Conservation (phyloP, 768 basidiomycete species). For the Suillus decipiens region DNA sequence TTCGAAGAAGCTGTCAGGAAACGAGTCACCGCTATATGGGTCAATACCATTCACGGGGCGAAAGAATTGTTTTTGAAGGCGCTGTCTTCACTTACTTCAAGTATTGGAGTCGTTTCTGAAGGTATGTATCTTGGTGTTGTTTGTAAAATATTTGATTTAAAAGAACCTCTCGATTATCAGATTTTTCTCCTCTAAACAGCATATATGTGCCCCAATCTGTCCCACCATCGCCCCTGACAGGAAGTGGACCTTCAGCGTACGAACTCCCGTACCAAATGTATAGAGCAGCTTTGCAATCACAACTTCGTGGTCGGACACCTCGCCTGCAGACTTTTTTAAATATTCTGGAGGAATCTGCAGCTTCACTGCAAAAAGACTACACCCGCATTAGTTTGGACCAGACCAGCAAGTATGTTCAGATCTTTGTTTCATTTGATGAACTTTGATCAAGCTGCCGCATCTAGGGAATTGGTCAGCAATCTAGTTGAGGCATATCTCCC, state of each 20-base stretch:
- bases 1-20: constrained; percentile 58
- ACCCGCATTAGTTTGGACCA: constrained; percentile 42
- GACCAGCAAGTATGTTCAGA: constrained; percentile 43
- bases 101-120: background rate
- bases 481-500: constrained; percentile 50
- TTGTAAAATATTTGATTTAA: background rate
- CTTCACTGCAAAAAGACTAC: constrained; percentile 61
- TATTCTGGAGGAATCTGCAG: constrained; percentile 60
- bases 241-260: constrained; percentile 33
- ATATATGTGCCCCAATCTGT: constrained; percentile 57
- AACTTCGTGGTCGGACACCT: constrained; percentile 65
- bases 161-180: constrained; percentile 34
- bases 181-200: constrained; percentile 50
- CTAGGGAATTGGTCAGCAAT: constrained; percentile 43
- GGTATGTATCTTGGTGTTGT: constrained; percentile 1
- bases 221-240: constrained; percentile 44
- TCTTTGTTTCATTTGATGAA: background rate
- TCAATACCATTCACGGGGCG: constrained; percentile 44
- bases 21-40: constrained; percentile 64
- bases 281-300: constrained; percentile 57
- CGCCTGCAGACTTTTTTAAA: constrained; percentile 58
- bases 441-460: constrained; percentile 10
- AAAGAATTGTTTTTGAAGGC: constrained; percentile 46
- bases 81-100: constrained; percentile 30
- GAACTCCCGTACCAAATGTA: constrained; percentile 62